A percentile compares a stretch with the other conserved stretches of the same genome.
Evolutionary conservation across 1,284 basidiomycete genomes (phyloP).

Genomic region (Fomes fomentarius): DNA sequence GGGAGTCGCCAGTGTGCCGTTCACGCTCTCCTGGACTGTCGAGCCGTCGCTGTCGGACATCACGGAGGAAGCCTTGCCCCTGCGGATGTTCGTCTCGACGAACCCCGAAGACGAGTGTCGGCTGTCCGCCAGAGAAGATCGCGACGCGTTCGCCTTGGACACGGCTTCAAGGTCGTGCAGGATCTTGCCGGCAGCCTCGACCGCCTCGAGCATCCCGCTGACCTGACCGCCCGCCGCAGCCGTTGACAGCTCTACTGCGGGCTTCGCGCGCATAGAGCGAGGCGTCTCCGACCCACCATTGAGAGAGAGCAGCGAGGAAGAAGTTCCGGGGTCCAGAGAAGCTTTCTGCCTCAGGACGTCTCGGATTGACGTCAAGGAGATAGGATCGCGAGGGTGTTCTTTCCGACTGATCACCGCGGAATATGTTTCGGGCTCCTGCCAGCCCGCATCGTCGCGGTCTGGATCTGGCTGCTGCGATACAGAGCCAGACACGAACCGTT

Average conservation of each 20-base stretch:
- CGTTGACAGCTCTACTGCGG: constrained; percentile 58
- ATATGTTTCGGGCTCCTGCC: constrained; percentile 63
- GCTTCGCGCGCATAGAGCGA: constrained; percentile 58
- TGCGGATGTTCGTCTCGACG: constrained; percentile 43
- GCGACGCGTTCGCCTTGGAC: constrained; percentile 23
- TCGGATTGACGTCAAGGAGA: constrained; percentile 57
- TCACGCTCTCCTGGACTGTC: constrained; percentile 34
- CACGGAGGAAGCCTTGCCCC: constrained; percentile 43
- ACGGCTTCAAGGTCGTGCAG: constrained; percentile 51
- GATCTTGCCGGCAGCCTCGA: constrained; percentile 48
- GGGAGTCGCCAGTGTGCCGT: constrained; percentile 10
- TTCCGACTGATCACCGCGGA: constrained; percentile 63
- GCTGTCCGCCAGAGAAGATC: constrained; percentile 27
- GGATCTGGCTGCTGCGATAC: constrained; percentile 51
- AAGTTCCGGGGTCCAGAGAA: constrained; percentile 30
- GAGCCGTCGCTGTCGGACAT: constrained; percentile 41
- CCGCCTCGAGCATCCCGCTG: constrained; percentile 38
- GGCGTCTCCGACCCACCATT: constrained; percentile 30
- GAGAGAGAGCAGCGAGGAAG: constrained; percentile 9
- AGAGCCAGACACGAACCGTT: constrained; percentile 44
- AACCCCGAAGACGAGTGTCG: constrained; percentile 31
- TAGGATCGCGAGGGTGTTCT: constrained; percentile 61
- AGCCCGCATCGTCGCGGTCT: constrained; percentile 57
- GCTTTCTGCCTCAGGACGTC: constrained; percentile 62
- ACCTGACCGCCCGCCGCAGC: constrained; percentile 56